phyloP scores from a whole-genome alignment of 2,329 filamentous ascomycete genomes.

The Sclerotinia trifoliorum region DNA sequence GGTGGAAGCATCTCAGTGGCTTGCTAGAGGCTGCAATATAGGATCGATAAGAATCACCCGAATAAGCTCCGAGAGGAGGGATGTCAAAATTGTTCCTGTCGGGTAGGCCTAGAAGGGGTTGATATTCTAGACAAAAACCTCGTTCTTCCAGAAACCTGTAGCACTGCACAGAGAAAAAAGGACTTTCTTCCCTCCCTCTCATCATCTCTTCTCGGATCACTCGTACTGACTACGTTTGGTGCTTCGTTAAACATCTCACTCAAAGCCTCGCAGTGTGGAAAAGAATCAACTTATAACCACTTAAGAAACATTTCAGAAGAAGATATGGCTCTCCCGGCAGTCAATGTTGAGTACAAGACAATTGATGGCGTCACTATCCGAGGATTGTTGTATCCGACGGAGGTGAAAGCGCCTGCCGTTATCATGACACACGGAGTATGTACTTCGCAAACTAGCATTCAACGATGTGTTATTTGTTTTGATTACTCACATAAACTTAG shows the following conservation, averaged over 20 bases:
- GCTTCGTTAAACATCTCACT: not conserved
- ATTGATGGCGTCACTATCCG: not conserved
- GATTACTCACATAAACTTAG: conserved; percentile 6
- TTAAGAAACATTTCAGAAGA: not conserved
- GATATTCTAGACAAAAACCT: not conserved
- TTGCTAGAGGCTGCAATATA: not conserved
- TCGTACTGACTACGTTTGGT: not conserved
- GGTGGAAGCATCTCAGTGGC: not conserved
- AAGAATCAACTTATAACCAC: not conserved
- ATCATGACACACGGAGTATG: not conserved
- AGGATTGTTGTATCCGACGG: not conserved
- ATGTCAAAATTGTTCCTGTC: not conserved
- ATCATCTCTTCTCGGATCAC: not conserved
- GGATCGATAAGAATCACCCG: not conserved
- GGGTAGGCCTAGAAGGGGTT: not conserved
- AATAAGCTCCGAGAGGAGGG: not conserved
- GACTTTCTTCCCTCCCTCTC: not conserved
- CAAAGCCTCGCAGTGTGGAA: no score
- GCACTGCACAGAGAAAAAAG: not conserved
- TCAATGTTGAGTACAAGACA: not conserved
- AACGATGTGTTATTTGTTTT: not conserved
- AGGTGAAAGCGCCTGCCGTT: not conserved
- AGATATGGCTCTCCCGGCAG: not conserved
- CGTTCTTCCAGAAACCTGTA: not conserved
- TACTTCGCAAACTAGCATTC: not conserved